Evolutionary conservation across 441 rosid genomes (phyloP), one percentile per base, ranked within the genome.

Genomic region (Syzygium syzygioides): DNA sequence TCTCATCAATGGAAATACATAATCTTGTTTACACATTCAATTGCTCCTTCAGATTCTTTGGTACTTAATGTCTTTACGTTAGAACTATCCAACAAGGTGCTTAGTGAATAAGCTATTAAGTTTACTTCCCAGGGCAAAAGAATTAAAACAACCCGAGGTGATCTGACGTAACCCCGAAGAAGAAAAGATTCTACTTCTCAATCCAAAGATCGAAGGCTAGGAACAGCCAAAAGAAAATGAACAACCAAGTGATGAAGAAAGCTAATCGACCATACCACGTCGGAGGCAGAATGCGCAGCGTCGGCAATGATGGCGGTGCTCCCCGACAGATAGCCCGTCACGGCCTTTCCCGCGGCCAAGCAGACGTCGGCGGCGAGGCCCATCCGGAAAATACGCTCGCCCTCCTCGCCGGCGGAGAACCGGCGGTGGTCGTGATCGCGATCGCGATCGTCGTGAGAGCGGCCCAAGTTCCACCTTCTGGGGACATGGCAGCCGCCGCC

Each of bases 381-480:
- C 62, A 98, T 92, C 26, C 96, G 93, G 94, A 98, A 96, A 37
- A 97, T 94, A 80, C 89, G 93, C 90, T 95, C 99, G 3, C 94
- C 98, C 57, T 94, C 94, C 76, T 92, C 85, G 4, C 91, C 92
- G 54, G 52, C 57, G 32, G 90, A 62, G 26, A 92, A 85, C 11
- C 88, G 79, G 7, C 83, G 90, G 25, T 64, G 92, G 52, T 91
- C 91, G 25, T 89, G 92, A 55, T 91, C 91, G 87, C 85, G 88
- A 54, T 91, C 91, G 87, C 86, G 88, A 54, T 87, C 91, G 85
- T 89, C 92, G 62, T 94, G 94, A 85, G 97, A 86, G 90, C 95
- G 96, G 50, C 95, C 98, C 19, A 94, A 90, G 93, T 97, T 98
- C 96, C 96, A 96, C 90, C 99, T 91, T 88, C 87, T 91, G 53